Conservation (phyloP, 371 early-diverging fungal genomes). For the Mortierella sp. region DNA sequence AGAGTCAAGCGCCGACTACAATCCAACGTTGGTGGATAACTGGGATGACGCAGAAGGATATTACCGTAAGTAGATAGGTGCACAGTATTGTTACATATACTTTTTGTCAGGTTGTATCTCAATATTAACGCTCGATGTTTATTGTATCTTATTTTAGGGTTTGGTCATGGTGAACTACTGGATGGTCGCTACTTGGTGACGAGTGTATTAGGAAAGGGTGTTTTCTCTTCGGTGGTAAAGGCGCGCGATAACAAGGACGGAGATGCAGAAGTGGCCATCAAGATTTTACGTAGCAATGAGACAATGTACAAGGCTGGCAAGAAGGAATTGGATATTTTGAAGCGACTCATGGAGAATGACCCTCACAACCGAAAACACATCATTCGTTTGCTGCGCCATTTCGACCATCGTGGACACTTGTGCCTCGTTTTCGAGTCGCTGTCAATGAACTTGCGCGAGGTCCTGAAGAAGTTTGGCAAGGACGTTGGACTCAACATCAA, state of each 20-base stretch:
- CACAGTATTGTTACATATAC: neutral
- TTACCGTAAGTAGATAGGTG: conserved; percentile 77
- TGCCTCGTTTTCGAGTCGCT: conserved; percentile 96
- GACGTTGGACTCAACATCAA: conserved; percentile 92
- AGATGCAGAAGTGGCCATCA: conserved; percentile 93
- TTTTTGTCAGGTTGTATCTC: neutral
- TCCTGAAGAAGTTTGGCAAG: conserved; percentile 94
- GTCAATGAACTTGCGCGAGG: conserved; percentile 93
- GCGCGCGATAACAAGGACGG: conserved; percentile 80
- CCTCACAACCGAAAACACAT: conserved; percentile 91
- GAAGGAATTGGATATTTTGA: conserved; percentile 90
- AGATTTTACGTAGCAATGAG: conserved; percentile 95
- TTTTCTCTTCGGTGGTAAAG: conserved; percentile 94
- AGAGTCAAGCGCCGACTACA: conserved; percentile 57
- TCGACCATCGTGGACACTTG: conserved; percentile 92
- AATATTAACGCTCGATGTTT: neutral
- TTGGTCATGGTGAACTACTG: conserved; percentile 87
- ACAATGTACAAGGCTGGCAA: conserved; percentile 94
- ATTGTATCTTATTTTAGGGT: conserved; percentile 58
- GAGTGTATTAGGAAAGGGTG: conserved; percentile 92
- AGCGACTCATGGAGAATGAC: conserved; percentile 84
- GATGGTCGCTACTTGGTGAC: conserved; percentile 90
- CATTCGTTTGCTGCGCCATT: conserved; percentile 84
- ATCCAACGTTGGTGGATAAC: conserved; percentile 81
- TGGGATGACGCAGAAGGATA: conserved; percentile 98